Evolutionary conservation across 208 protist genomes (phyloP), one percentile per base, ranked within the genome.

Genomic region (Porcisia hertigi): DNA sequence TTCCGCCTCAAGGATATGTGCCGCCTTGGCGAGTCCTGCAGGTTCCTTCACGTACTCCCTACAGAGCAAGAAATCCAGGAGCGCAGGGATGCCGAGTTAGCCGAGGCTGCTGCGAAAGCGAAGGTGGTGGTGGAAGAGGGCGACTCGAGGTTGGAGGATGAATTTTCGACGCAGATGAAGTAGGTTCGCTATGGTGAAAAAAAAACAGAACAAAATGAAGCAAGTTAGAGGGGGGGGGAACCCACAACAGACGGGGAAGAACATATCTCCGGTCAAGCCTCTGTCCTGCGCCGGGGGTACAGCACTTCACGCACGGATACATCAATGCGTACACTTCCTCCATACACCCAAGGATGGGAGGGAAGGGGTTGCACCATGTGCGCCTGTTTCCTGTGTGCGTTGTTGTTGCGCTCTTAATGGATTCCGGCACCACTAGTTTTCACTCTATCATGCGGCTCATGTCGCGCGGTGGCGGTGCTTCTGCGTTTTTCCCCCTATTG

Each of bases 1-100:
- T 96, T 96, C 66, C 88, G 89, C 25, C 79, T 93, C 20, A 94
- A 96, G 77, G 77, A 89, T 64, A 83, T 96, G 79, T 96, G 92
- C 71, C 90, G 92, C 81, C 80, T 91, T 39, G 92, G 92, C 36
- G 83, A 83, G 49, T 83, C 79, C 30, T 96, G 92, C 78, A 85
- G 86, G 60, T 96, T 96, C 75, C 73, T 96, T 8, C 92, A 96
- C 75, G 90, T 96, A n/a, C 75, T 96, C 9, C 71, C 80, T 6
- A 86, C 83, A 20, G 63, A 85, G 6, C 73, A 86, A 66, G 83
- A 84, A 53, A 66, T 80, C 34, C 81, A 78, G 64, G 76, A 86
- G 58, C 73, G 69, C 57, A 74, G 77, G 64, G 71, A 84, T 12
- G 74, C 76, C n/a, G 82, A 85, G 67, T 45, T 49, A 20, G 64